Percentiles rank a stretch among this genome's conserved stretches.
phyloP scores from a whole-genome alignment of 352 stramenopile species.

The Phytophthora litchii region DNA sequence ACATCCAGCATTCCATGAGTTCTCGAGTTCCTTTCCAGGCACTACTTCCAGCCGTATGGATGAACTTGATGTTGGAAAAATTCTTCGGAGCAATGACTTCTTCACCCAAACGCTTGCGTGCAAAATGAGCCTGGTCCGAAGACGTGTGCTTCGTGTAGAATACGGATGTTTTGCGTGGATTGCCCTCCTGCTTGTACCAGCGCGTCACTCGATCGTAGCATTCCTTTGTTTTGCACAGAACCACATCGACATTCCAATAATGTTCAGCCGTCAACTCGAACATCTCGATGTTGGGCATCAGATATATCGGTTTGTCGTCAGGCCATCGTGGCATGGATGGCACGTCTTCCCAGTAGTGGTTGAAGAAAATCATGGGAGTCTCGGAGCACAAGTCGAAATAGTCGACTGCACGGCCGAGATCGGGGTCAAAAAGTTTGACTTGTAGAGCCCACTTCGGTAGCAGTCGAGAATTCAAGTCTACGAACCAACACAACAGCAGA shows the following conservation, averaged over 20 bases:
- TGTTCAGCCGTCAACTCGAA: slow-evolving; percentile 48
- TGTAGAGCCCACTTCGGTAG: slow-evolving; percentile 40
- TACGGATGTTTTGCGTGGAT: slow-evolving; percentile 32
- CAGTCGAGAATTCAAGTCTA: slow-evolving; percentile 41
- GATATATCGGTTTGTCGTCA: slow-evolving; percentile 46
- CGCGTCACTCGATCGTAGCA: slow-evolving; percentile 44
- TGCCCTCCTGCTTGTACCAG: slow-evolving; percentile 60
- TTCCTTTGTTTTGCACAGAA: slow-evolving; percentile 66
- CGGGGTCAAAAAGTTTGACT: slow-evolving; percentile 30
- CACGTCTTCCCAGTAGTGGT: slow-evolving; percentile 57
- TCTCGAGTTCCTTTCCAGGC: slow-evolving; percentile 52
- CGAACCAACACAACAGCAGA: background rate
- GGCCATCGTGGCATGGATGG: slow-evolving; percentile 25
- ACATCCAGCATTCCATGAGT: slow-evolving; percentile 63
- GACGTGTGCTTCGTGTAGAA: slow-evolving; percentile 65
- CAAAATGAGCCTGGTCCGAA: slow-evolving; percentile 38
- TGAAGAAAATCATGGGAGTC: slow-evolving; percentile 61
- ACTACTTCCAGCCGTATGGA: slow-evolving; percentile 60
- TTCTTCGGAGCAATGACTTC: slow-evolving; percentile 35
- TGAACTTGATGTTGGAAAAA: slow-evolving; percentile 46
- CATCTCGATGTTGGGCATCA: slow-evolving; percentile 69
- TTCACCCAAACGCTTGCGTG: slow-evolving; percentile 23
- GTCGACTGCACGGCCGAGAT: slow-evolving; percentile 24
- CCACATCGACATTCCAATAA: slow-evolving; percentile 54
- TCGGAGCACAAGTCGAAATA: slow-evolving; percentile 67